Base-by-base conservation (phyloP, 1,284 basidiomycete genomes). In the Tylopilus sp. region DNA sequence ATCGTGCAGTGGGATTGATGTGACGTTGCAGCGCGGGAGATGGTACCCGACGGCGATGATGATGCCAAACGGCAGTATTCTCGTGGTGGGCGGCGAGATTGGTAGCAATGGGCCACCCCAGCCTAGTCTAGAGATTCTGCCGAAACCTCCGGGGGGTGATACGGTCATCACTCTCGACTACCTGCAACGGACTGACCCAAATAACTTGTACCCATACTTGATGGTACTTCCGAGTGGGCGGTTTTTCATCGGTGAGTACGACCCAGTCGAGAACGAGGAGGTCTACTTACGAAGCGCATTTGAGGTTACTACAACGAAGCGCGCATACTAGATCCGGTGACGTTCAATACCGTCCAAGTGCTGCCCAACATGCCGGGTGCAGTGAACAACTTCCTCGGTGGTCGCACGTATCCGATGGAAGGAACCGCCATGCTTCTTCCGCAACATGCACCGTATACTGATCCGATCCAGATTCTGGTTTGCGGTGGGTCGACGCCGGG, bases 171-270 rank as follows among this genome's bases (percentile, higher is more conserved):
- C 69, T 37, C 68, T 78, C 47, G 74, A 78, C 52, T 78, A 70
- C 54, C 59, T 79, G 37, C 49, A 72, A 33, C 74, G 84, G 28
- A 87, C 86, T 2, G 81, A 88, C 58, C 86, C 86, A 2, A 80
- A 85, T 61, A 88, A 88, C 57, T 62, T 89, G 41, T 89, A 89
- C 59, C 87, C 86, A 0, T 89, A 86, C 72, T 68, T 88, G n/a
- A 68, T 82, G 48, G 74, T 86, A 9, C 73, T 89, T 19, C 84
- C 86, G 0, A 82, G 79, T 39, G 77, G 79, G 2, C 72, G 74
- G 21, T 66, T 89, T 61, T 87, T 88, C 62, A 74, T 84, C 36
- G 81, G 84, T 83, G 49, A 56, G 77, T 2, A 38, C 10, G 13
- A n/a, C 2, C 8, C 1, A 18, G 6, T 7, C 3, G 4, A 2